Conservation (phyloP, 1,284 basidiomycete genomes). For the Cryptococcus sp. region DNA sequence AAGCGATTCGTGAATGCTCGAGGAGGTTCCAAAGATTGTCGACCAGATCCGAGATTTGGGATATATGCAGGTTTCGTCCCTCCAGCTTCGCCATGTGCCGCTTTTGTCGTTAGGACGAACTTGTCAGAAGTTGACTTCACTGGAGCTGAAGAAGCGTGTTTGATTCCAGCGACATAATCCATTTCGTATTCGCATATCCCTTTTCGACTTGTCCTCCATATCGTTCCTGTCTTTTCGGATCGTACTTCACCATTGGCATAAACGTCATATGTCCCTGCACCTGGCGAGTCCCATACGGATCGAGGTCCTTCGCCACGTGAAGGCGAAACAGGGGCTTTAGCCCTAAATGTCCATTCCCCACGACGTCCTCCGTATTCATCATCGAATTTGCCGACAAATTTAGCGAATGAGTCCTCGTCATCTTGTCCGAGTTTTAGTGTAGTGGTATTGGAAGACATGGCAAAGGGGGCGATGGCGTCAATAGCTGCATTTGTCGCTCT, state of each 20-base stretch:
- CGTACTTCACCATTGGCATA: slow-evolving; percentile 38
- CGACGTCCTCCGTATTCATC: slow-evolving; percentile 49
- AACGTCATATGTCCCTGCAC: slow-evolving; percentile 42
- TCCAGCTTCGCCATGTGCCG: slow-evolving; percentile 39
- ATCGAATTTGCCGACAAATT: slow-evolving; percentile 50
- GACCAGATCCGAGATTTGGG: background rate
- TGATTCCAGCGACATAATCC: slow-evolving; percentile 17
- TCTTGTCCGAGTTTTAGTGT: slow-evolving; percentile 31
- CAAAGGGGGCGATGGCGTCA: background rate
- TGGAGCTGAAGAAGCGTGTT: slow-evolving; percentile 2
- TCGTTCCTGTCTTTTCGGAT: slow-evolving; percentile 29
- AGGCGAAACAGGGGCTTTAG: slow-evolving; percentile 8
- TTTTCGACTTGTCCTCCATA: slow-evolving; percentile 33
- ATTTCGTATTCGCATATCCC: slow-evolving; percentile 41
- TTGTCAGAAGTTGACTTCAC: slow-evolving; percentile 6
- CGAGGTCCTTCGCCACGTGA: slow-evolving; percentile 1
- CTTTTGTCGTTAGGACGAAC: slow-evolving; percentile 34
- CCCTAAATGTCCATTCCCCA: slow-evolving; percentile 49
- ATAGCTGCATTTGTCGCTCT: slow-evolving; percentile 8
- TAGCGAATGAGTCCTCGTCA: slow-evolving; percentile 49
- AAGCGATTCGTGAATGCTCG: background rate
- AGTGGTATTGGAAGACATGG: slow-evolving; percentile 8
- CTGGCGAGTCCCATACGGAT: slow-evolving; percentile 41
- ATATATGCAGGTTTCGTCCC: slow-evolving; percentile 30
- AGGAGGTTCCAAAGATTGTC: background rate